Evolutionary conservation across 1,284 basidiomycete species (phyloP).

Genomic region (Sporisorium reilianum): DNA sequence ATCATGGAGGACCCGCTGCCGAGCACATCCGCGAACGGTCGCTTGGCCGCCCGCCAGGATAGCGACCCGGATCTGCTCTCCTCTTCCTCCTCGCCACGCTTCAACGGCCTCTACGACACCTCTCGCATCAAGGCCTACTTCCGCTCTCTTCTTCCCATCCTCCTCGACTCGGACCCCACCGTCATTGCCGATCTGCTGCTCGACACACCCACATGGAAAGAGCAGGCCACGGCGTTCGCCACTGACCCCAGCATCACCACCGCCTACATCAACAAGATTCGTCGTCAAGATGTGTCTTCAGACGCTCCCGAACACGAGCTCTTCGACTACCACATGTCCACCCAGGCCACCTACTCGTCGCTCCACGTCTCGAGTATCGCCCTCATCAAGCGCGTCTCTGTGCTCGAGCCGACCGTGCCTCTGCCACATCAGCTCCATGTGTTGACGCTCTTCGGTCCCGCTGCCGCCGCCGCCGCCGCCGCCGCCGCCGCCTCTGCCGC

Average conservation of each 20-base stretch:
- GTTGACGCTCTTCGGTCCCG: slow-evolving; percentile 89
- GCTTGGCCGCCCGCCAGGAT: slow-evolving; percentile 17
- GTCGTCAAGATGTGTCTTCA: slow-evolving; percentile 36
- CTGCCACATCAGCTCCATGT: slow-evolving; percentile 90
- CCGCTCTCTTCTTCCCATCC: slow-evolving; percentile 45
- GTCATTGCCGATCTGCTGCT: slow-evolving; percentile 42
- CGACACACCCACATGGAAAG: slow-evolving; percentile 51
- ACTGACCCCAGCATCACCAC: slow-evolving; percentile 51
- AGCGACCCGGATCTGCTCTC: slow-evolving; percentile 33
- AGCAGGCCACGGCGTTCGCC: slow-evolving; percentile 49
- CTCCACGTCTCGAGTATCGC: slow-evolving; percentile 87
- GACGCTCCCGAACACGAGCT: slow-evolving; percentile 35
- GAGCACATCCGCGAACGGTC: slow-evolving; percentile 21
- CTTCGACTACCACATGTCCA: slow-evolving; percentile 76
- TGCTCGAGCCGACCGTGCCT: slow-evolving; percentile 82
- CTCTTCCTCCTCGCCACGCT: slow-evolving; percentile 28
- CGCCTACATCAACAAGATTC: slow-evolving; percentile 61
- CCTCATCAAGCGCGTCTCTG: slow-evolving; percentile 89
- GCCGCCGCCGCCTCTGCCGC: slow-evolving; percentile 12
- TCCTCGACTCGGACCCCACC: slow-evolving; percentile 43
- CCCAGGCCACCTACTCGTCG: slow-evolving; percentile 82
- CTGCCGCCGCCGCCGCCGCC: slow-evolving; percentile 73
- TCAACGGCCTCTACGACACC: slow-evolving; percentile 34
- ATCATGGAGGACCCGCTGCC: slow-evolving; percentile 29
- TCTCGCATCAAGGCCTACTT: slow-evolving; percentile 44